Base-by-base conservation (phyloP, 2,329 filamentous ascomycete species). In the Aspergillus aculeatinus region DNA sequence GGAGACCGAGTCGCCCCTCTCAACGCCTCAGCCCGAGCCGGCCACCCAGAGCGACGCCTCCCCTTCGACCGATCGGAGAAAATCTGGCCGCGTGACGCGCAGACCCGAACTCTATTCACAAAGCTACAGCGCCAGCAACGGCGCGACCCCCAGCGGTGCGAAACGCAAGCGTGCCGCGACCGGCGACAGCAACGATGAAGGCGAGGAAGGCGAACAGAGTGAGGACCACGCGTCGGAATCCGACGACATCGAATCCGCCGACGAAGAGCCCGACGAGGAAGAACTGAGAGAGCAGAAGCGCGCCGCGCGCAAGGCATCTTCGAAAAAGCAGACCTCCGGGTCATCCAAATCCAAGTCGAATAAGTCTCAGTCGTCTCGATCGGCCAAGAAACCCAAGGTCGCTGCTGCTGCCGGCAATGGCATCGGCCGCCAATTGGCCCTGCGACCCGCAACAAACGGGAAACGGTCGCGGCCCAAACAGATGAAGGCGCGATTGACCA, bases 371-470 rank as follows among this genome's bases (percentile, higher is more conserved):
- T 56, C 59, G 19, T 57, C 64, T 29, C 74, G 68, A 29, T 77
- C 79, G 19, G 72, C 79, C 27, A 85, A 85, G 74, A 84, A 86
- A 72, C 75, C 82, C 44, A 87, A 83, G 72, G 83, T 82, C 29
- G 80, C 39, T 44, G 39, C 39, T 19, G 6, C 39, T 44, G 39
- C 82, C 64, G 79, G 80, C 54, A 80, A 81, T 60, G 79, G 74
- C 19, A 63, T 75, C 33, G 71, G 72, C 49, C 77, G 72, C 49
- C 81, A 79, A 62, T 75, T 88, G 53, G 84, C 86, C 12, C 81
- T 87, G 51, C 80, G 85, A 25, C 81, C 82, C 6, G 79, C 80
- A 39, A 74, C 77, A 48, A 80, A 79, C 66, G 74, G 73, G 48
- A 76, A 77, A 65, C 72, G 74, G 35, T 79, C 78, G 59, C 81